Evolutionary conservation across 208 protist species (phyloP).

Genomic region (Wallacemonas sp.): DNA sequence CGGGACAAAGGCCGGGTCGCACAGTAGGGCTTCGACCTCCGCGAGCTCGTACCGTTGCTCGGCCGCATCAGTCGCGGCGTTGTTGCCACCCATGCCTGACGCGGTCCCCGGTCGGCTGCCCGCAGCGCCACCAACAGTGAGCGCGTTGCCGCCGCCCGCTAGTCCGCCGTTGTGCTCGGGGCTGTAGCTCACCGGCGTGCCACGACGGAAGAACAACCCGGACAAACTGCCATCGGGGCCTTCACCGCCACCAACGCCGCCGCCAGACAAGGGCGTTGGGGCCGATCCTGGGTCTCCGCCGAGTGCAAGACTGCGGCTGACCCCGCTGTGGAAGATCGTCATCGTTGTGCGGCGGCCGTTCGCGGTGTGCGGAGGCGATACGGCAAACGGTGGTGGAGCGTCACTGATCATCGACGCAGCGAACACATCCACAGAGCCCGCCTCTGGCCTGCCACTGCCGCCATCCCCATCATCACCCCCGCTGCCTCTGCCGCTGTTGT

Average conservation of each 20-base stretch:
- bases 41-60: constrained; percentile 20
- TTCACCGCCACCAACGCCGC: neutral
- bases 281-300: neutral
- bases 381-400: neutral
- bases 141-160: neutral
- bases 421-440: neutral
- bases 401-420: neutral
- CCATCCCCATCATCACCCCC: neutral
- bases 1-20: constrained; percentile 15
- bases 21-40: constrained; percentile 16
- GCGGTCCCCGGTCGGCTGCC: neutral
- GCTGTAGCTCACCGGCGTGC: neutral
- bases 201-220: neutral
- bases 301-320: neutral
- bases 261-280: neutral
- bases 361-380: neutral
- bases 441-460: neutral
- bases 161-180: neutral
- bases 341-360: neutral
- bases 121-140: neutral
- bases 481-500: neutral
- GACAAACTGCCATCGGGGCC: neutral
- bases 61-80: neutral
- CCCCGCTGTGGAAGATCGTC: neutral
- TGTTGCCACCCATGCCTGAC: neutral